Base-by-base conservation (phyloP, 192 early-diverging fungal genomes). In the Coemansia sp. region DNA sequence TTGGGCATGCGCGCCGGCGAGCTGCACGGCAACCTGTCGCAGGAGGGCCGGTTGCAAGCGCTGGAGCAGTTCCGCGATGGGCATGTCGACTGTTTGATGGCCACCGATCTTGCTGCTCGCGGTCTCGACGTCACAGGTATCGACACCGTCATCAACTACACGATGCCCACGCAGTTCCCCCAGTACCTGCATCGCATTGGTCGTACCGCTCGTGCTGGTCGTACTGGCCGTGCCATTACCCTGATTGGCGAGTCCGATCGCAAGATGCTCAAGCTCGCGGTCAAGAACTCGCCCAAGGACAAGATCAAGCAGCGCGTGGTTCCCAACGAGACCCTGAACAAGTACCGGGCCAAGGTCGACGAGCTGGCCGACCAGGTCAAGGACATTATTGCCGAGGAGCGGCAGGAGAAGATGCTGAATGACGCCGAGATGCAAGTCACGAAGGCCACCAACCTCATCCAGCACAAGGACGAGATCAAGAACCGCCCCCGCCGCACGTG, bases 91-190 rank as follows among this genome's bases (percentile, higher is more conserved):
- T 97, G 88, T 75, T 76, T 99, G 70, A 85, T 99, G 68, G 94
- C 95, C 6, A 99, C 98, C 0, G 96, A 99, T 87, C 78, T 99
- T 35, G 98, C 98, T 6, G 91, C 94, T 6, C 88, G 98, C 76
- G 98, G 98, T 81, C 86, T 99, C 36, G 98, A 99, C 81, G 97
- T 99, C 71, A 89, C 91, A 70, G 96, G 96, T 14, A 92, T 99
- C 65, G 90, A 96, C 49, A 95, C 94, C 4, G 96, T 99, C 51
- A 98, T 99, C 82, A 98, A 99, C 85, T 98, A 94, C 81, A 94
- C 97, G 56, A 98, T 98, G 94, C 98, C 98, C 11, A 89, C 87
- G 39, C 91, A 89, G 71, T 96, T 95, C 77, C 80, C 87, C 29
- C 92, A 94, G 67, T 99, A 99, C 76, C 86, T 98, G 36, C 98